Evolutionary conservation across 805 yeast species (phyloP).

Genomic region (Candida koratica): DNA sequence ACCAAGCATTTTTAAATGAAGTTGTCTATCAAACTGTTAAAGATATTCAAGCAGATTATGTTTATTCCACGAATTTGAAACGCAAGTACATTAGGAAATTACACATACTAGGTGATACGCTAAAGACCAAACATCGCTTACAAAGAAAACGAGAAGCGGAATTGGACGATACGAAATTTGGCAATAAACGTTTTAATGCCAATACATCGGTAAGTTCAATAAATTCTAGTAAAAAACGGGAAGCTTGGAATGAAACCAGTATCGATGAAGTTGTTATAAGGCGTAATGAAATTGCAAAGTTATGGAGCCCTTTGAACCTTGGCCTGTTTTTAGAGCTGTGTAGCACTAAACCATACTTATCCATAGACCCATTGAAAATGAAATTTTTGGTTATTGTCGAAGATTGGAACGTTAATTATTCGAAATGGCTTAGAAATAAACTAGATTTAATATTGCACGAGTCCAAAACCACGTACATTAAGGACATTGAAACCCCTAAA

Average conservation of each 20-base stretch:
- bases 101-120: conserved; percentile 19
- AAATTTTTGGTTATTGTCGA: conserved; percentile 43
- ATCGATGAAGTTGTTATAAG: conserved; percentile 20
- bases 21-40: conserved; percentile 41
- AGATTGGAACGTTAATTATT: conserved; percentile 45
- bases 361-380: conserved; percentile 20
- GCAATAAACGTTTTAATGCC: conserved; percentile 19
- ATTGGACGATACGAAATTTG: conserved; percentile 25
- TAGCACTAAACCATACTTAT: conserved; percentile 24
- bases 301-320: conserved; percentile 50
- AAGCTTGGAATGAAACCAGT: conserved; percentile 12
- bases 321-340: conserved; percentile 27
- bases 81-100: conserved; percentile 29
- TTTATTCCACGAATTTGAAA: conserved; percentile 31
- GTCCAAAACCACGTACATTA: conserved; percentile 25
- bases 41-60: conserved; percentile 44
- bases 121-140: conserved; percentile 21
- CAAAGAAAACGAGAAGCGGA: conserved; percentile 27
- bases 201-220: conserved; percentile 10
- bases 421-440: conserved; percentile 49
- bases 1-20: conserved; percentile 59
- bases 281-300: conserved; percentile 32
- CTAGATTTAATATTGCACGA: conserved; percentile 33
- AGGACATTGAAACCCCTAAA: conserved; percentile 21
- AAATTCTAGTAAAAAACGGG: conserved; percentile 11